Percentiles rank a stretch among this genome's conserved stretches.
These are phyloP conservation scores for Fistulinella staudtii DNA, from an alignment of 1,284 basidiomycete species.

Conservation along the genomic window DNA sequence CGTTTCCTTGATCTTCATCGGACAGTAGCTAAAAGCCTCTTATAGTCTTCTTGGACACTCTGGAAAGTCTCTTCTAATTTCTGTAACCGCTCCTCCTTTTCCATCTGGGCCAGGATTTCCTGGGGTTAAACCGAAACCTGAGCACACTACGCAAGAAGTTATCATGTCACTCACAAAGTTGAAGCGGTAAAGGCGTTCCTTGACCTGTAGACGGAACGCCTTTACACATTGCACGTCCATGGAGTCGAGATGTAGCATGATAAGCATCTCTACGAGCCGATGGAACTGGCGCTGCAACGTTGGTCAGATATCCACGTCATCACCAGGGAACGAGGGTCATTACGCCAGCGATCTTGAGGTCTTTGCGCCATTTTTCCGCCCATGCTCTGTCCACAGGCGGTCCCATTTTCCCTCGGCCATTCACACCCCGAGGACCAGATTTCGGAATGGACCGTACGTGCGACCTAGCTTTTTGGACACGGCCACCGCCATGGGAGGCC, in stretches of 20 bases:
- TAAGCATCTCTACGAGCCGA: constrained; percentile 89
- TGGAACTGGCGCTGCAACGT: constrained; percentile 80
- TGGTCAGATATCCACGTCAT: constrained; percentile 5
- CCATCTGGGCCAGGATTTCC: constrained; percentile 85
- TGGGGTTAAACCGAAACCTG: constrained; percentile 30
- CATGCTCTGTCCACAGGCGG: constrained; percentile 78
- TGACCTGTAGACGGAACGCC: constrained; percentile 82
- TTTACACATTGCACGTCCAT: constrained; percentile 52
- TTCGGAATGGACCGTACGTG: constrained; percentile 39
- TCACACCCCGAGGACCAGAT: constrained; percentile 27
- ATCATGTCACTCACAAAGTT: constrained; percentile 80
- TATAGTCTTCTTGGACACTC: constrained; percentile 83
- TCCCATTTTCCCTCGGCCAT: constrained; percentile 57
- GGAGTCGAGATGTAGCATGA: constrained; percentile 70
- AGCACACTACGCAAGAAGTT: background rate
- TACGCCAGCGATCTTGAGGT: constrained; percentile 89
- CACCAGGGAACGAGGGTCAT: constrained; percentile 22
- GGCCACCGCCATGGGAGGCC: constrained; percentile 44
- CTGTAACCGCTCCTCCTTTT: constrained; percentile 79
- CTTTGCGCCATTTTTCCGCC: constrained; percentile 75
- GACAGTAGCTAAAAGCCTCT: constrained; percentile 67
- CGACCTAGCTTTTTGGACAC: constrained; percentile 32
- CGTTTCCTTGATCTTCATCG: constrained; percentile 6
- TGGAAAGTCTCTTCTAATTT: constrained; percentile 95
- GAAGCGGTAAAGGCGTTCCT: constrained; percentile 90